Evolutionary conservation across 2,329 filamentous ascomycete genomes (phyloP).

Genomic region (Penicillium fuscoglaucum): DNA sequence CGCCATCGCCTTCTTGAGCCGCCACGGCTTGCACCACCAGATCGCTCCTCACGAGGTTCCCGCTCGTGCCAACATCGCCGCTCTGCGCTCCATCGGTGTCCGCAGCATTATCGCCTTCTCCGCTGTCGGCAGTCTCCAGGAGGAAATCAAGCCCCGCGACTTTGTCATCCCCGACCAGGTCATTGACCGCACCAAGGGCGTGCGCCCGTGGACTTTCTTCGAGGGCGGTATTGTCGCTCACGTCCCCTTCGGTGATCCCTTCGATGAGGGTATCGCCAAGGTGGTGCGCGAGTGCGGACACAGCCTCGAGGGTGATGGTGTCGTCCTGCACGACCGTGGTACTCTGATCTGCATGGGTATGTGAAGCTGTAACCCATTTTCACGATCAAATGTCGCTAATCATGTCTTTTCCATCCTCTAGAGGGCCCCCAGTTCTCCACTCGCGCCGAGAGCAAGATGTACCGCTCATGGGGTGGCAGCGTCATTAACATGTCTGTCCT

Average conservation of each 20-base stretch:
- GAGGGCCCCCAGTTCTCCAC: conserved; percentile 99
- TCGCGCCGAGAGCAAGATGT: conserved; percentile 91
- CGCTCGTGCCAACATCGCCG: conserved; percentile 93
- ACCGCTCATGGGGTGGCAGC: conserved; percentile 87
- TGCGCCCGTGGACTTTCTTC: conserved; percentile 94
- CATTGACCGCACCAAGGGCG: conserved; percentile 95
- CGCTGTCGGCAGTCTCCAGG: conserved; percentile 87
- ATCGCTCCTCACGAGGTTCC: conserved; percentile 94
- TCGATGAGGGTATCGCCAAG: conserved; percentile 74
- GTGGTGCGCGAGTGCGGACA: conserved; percentile 77
- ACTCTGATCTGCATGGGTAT: conserved; percentile 88
- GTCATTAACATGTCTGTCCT: conserved; percentile 99
- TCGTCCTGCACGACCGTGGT: conserved; percentile 79
- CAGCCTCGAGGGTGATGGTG: conserved; percentile 77
- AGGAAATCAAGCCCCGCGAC: conserved; percentile 91
- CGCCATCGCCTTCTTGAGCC: conserved; percentile 84
- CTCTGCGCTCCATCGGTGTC: conserved; percentile 85
- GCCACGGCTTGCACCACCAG: conserved; percentile 87
- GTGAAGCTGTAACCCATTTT: conserved; percentile 31
- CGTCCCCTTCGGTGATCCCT: conserved; percentile 93
- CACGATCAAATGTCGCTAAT: not conserved
- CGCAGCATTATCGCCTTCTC: conserved; percentile 91
- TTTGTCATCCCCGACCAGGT: conserved; percentile 96
- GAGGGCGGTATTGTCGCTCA: conserved; percentile 80
- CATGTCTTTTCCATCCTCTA: conserved; percentile 32